Conservation (phyloP, 768 basidiomycete genomes). For the Tricholomella constricta region DNA sequence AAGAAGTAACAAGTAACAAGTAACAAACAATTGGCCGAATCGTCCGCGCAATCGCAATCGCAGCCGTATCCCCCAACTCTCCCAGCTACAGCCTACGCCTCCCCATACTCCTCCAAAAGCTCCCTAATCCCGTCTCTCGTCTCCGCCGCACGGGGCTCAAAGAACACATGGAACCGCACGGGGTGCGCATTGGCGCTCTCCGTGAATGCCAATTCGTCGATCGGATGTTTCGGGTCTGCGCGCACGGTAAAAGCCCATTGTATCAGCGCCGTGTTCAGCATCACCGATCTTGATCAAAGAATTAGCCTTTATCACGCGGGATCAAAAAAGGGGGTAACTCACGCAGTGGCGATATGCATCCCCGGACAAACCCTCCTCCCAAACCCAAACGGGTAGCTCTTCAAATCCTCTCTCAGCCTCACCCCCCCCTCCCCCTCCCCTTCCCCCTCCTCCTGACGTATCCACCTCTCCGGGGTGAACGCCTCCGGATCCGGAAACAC, state of each 20-base stretch:
- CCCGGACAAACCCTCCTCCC: conserved; percentile 70
- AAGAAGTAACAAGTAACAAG: too few species aligned
- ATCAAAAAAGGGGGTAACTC: not conserved
- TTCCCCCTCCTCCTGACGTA: conserved; percentile 45
- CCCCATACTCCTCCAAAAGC: conserved; percentile 42
- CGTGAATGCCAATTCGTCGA: conserved; percentile 62
- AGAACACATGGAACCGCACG: conserved; percentile 56
- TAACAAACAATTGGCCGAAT: too few species aligned
- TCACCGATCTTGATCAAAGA: conserved; percentile 49
- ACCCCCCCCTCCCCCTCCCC: too few species aligned
- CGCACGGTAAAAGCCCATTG: conserved; percentile 67
- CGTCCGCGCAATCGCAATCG: too few species aligned
- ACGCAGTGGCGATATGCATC: conserved; percentile 56
- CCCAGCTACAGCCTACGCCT: too few species aligned
- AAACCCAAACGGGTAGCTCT: conserved; percentile 57
- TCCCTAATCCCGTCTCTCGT: conserved; percentile 37
- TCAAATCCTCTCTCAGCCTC: conserved; percentile 51
- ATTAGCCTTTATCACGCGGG: too few species aligned
- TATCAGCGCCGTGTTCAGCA: conserved; percentile 63
- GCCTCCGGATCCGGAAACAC: conserved; percentile 61
- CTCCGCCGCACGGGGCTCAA: conserved; percentile 47
- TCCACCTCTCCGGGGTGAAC: conserved; percentile 63
- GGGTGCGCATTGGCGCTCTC: conserved; percentile 69
- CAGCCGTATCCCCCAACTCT: too few species aligned
- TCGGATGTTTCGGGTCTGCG: conserved; percentile 51